Conservation (phyloP, 1,284 basidiomycete species). For the Malassezia globosa region DNA sequence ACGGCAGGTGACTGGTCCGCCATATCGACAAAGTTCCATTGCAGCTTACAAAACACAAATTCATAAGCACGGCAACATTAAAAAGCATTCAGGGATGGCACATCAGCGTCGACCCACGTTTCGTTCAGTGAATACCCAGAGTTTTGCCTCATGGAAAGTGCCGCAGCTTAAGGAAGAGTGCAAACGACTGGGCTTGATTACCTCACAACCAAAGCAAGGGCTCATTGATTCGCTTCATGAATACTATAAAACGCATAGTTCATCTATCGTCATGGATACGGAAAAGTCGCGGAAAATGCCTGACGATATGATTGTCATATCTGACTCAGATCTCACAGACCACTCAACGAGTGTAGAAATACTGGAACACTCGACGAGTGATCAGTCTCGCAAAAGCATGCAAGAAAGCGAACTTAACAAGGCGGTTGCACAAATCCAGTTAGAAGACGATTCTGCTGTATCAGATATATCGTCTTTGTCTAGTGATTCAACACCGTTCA, state of each 20-base stretch:
- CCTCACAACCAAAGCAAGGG: conserved; percentile 1
- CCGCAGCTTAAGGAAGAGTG: conserved; percentile 1
- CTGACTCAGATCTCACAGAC: not conserved
- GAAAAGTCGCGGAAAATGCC: not conserved
- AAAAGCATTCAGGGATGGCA: no score
- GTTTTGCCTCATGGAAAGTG: conserved; percentile 1
- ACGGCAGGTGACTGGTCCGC: no score
- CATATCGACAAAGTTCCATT: no score
- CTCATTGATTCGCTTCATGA: not conserved
- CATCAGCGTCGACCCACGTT: no score
- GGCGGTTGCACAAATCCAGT: not conserved
- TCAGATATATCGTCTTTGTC: not conserved
- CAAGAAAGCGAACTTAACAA: not conserved
- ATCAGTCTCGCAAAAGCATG: not conserved
- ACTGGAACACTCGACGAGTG: not conserved
- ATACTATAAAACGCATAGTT: not conserved
- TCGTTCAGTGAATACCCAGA: no score
- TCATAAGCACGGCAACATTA: no score
- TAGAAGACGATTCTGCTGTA: not conserved
- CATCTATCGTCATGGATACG: not conserved
- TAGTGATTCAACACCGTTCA: not conserved
- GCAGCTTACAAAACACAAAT: no score
- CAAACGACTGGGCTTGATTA: not conserved
- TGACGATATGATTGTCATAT: not conserved
- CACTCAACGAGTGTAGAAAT: not conserved